Base-by-base conservation (phyloP, 768 basidiomycete genomes). In the Russula abietina region DNA sequence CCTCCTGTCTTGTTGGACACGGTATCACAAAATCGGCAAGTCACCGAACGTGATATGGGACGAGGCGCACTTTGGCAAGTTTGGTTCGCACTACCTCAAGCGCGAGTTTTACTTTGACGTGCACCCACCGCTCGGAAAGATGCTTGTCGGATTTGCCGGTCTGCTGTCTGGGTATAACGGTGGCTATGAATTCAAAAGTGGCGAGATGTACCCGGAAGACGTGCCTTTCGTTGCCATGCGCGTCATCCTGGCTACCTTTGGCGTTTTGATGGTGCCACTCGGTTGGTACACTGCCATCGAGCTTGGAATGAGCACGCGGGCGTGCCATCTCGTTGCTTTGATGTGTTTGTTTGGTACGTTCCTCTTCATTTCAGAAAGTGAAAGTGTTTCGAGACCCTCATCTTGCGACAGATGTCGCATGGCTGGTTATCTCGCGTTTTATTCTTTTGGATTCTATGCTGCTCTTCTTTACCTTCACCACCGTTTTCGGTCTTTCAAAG, bases 31-130 rank as follows among this genome's bases (percentile, higher is more conserved):
- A 69, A 99, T 99, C 52, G 96, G 97, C 14, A 83, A 85, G 60
- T 81, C 91, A 38, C 82, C 88, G 70, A 72, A 82, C 66, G 96
- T 99, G 74, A 86, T 98, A 62, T 98, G 96, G 97, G 97, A 99
- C 74, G 97, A 99, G 79, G 96, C 97, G 43, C 97, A 99, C 75
- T 99, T 98, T 75, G 97, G 97, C 69, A 98, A 99, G 77, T 98
- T 99, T 75, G 97, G 93, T 55, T 92, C 92, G 55, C 89, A 98
- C 75, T 98, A 99, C 75, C 86, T 99, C 75, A 97, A 98, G 75
- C 90, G 94, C 71, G 93, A 97, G 73, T 98, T 98, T 76, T 98
- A 98, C 80, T 98, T 98, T 73, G 97, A 99, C 71, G 97, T 98
- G 30, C 97, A 99, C 70, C 97, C 97, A 6, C 97, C 97, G 0